Conservation (phyloP, 176 grass and related monocot species). For the Paspalum notatum region DNA sequence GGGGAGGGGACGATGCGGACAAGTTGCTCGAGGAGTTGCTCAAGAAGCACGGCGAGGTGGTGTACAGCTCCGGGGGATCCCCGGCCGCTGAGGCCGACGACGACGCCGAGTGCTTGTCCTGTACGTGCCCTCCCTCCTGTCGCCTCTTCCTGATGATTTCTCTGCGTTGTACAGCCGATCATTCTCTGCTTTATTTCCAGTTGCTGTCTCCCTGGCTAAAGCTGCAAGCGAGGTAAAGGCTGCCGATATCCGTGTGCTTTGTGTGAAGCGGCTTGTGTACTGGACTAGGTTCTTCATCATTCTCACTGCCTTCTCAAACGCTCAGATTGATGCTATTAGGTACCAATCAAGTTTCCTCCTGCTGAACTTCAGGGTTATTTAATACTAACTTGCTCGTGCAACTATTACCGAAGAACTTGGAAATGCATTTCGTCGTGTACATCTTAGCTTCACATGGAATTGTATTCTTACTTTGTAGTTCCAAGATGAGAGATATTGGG, state of each 20-base stretch:
- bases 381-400: neutral
- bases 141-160: neutral
- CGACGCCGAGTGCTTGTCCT: constrained; percentile 78
- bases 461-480: constrained; percentile 50
- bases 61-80: constrained; percentile 60
- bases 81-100: constrained; percentile 60
- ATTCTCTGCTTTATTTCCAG: constrained; percentile 39
- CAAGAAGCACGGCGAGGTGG: constrained; percentile 84
- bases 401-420: neutral
- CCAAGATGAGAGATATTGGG: constrained; percentile 84
- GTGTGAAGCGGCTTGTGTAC: constrained; percentile 89
- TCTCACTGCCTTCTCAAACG: constrained; percentile 88
- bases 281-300: constrained; percentile 99
- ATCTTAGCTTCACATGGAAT: constrained; percentile 5
- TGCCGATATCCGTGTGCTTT: constrained; percentile 77
- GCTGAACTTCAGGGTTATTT: neutral
- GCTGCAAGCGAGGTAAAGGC: constrained; percentile 91
- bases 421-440: neutral
- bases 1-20: constrained; percentile 56
- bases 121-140: constrained; percentile 43
- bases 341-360: constrained; percentile 27
- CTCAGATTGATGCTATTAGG: constrained; percentile 97
- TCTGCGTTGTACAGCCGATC: neutral
- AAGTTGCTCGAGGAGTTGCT: constrained; percentile 93
- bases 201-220: constrained; percentile 84